A percentile compares a stretch with the other conserved stretches of the same genome.
These are phyloP conservation scores for Phialemonium atrogriseum DNA, from an alignment of 2,329 filamentous ascomycete genomes.

Conservation along the genomic window DNA sequence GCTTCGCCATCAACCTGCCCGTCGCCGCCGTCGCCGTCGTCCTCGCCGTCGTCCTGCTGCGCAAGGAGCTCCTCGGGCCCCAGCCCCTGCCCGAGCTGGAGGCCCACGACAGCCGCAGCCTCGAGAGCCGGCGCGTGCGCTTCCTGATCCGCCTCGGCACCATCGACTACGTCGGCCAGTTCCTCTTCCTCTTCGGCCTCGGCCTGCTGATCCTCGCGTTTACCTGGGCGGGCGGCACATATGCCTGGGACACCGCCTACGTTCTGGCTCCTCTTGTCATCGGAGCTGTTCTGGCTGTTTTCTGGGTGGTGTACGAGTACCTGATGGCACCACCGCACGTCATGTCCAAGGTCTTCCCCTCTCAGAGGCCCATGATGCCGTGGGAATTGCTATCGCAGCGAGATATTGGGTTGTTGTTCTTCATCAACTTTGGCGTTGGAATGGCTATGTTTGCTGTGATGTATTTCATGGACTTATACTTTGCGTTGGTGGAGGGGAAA, in stretches of 20 bases:
- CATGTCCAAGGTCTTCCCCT: constrained; percentile 39
- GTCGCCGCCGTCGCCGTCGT: constrained; percentile 42
- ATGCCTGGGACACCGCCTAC: constrained; percentile 39
- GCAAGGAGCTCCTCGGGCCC: constrained; percentile 48
- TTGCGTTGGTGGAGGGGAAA: constrained; percentile 51
- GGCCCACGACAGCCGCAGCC: constrained; percentile 23
- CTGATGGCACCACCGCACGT: constrained; percentile 40
- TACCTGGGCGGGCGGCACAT: constrained; percentile 47
- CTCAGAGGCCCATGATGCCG: constrained; percentile 55
- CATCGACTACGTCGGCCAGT: constrained; percentile 46
- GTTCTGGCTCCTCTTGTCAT: constrained; percentile 41
- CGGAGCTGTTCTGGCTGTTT: constrained; percentile 29
- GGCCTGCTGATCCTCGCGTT: constrained; percentile 45
- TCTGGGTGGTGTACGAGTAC: constrained; percentile 44
- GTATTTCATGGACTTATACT: constrained; percentile 64
- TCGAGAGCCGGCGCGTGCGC: constrained; percentile 9
- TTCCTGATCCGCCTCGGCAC: constrained; percentile 42
- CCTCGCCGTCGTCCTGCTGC: constrained; percentile 47
- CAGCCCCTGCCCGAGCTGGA: constrained; percentile 37
- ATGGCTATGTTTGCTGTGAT: constrained; percentile 45
- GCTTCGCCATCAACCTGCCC: constrained; percentile 56
- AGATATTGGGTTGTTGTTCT: constrained; percentile 54
- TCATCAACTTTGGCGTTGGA: constrained; percentile 52
- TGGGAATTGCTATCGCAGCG: constrained; percentile 47
- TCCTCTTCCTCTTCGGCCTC: constrained; percentile 46